Evolutionary conservation across 2,329 filamentous ascomycete species (phyloP).

Genomic region (Stachybotrys elegans): DNA sequence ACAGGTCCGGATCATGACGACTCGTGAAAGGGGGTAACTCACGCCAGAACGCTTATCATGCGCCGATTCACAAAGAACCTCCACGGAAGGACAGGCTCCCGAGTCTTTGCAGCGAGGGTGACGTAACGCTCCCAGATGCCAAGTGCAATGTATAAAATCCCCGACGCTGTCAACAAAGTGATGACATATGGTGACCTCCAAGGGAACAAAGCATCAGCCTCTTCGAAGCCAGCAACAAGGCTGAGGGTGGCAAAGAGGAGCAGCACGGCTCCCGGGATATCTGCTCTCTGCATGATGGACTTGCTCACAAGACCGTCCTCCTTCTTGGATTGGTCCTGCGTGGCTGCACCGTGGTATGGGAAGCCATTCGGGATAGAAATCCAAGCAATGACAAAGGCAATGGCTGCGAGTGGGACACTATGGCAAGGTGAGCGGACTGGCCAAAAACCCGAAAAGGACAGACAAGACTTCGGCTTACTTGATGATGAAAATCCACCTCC

Average conservation of each 20-base stretch:
- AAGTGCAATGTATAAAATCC: not conserved
- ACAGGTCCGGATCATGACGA: not conserved
- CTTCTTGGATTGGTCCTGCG: not conserved
- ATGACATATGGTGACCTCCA: not conserved
- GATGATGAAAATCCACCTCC: not conserved
- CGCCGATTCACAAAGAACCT: not conserved
- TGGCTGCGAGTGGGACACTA: not conserved
- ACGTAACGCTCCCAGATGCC: not conserved
- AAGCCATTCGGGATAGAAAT: not conserved
- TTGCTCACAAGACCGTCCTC: no score
- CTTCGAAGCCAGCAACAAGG: not conserved
- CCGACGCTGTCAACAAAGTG: not conserved
- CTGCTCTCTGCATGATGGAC: not conserved
- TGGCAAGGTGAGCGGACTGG: no score
- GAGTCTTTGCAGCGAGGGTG: not conserved
- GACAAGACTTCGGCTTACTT: no score
- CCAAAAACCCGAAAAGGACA: no score
- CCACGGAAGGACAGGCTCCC: not conserved
- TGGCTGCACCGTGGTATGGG: not conserved
- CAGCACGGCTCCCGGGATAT: not conserved
- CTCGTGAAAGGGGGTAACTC: not conserved
- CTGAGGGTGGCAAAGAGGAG: not conserved
- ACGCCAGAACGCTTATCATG: not conserved
- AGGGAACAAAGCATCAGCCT: not conserved
- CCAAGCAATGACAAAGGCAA: not conserved